These are phyloP conservation scores for Phytophthora citrophthora DNA, from an alignment of 352 stramenopile genomes.

Conservation along the genomic window DNA sequence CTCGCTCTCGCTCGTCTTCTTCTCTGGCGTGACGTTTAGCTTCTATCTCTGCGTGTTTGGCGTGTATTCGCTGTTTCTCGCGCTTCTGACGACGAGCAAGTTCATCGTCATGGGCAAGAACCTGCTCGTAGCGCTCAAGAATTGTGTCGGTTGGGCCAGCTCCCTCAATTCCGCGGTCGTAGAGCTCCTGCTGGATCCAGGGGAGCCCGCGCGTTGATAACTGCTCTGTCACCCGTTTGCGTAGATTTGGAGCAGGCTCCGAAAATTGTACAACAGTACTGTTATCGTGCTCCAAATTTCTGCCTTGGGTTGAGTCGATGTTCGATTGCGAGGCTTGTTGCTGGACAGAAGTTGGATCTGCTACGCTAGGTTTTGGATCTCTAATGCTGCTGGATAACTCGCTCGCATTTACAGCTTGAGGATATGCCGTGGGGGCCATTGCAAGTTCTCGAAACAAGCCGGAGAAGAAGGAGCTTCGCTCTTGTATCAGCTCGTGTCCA, in stretches of 20 bases:
- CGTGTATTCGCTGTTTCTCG: slow-evolving; percentile 18
- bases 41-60: slow-evolving; percentile 42
- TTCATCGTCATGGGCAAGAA: slow-evolving; percentile 45
- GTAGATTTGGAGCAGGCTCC: slow-evolving; percentile 3
- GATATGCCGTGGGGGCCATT: neutral
- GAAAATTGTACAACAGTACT: neutral
- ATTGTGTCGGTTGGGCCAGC: slow-evolving; percentile 52
- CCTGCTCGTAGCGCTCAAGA: slow-evolving; percentile 48
- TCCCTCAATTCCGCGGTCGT: slow-evolving; percentile 72
- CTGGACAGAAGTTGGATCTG: neutral
- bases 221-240: slow-evolving; percentile 33
- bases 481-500: slow-evolving; percentile 75
- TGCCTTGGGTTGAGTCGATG: neutral
- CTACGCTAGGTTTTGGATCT: slow-evolving; percentile 3
- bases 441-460: slow-evolving; percentile 60
- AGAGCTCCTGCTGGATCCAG: slow-evolving; percentile 85
- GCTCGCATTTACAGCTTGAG: neutral
- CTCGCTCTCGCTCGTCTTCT: slow-evolving; percentile 43
- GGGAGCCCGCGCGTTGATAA: slow-evolving; percentile 52
- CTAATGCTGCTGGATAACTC: neutral
- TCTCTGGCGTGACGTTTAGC: slow-evolving; percentile 33
- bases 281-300: neutral
- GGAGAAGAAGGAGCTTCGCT: slow-evolving; percentile 58
- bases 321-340: neutral
- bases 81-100: slow-evolving; percentile 8